phyloP scores from a whole-genome alignment of 140 eudicot genomes.

The Erigeron philadelphicus region DNA sequence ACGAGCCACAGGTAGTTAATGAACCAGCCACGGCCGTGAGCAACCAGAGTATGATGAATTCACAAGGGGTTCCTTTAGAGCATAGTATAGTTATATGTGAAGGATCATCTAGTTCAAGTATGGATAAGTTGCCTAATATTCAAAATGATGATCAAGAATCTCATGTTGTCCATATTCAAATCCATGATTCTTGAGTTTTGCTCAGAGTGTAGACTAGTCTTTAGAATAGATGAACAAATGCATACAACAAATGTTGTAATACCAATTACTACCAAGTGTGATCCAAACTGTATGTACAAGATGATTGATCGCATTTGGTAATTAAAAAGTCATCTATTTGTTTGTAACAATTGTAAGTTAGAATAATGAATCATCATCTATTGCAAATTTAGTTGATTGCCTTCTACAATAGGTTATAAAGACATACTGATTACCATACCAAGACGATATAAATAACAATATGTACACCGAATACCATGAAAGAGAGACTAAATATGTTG shows the following conservation, averaged over 20 bases:
- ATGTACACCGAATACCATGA: neutral
- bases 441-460: too few relatives aligned
- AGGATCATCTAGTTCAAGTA: constrained; percentile 39
- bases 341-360: constrained; percentile 9
- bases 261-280: constrained; percentile 14
- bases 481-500: neutral
- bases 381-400: neutral
- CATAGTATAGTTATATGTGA: constrained; percentile 28
- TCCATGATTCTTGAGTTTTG: constrained; percentile 29
- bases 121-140: constrained; percentile 25
- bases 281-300: constrained; percentile 26
- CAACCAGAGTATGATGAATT: constrained; percentile 11
- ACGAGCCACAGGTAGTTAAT: constrained; percentile 20
- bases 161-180: constrained; percentile 24
- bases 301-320: constrained; percentile 25
- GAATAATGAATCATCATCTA: constrained; percentile 1
- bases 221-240: constrained; percentile 1
- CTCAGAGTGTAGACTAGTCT: constrained; percentile 21
- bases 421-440: neutral
- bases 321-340: neutral
- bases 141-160: constrained; percentile 28
- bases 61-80: constrained; percentile 28
- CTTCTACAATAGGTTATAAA: too few relatives aligned
- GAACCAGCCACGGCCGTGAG: constrained; percentile 20
- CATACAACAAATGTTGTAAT: constrained; percentile 6